Percentiles rank a stretch among this genome's conserved stretches.
phyloP scores from a whole-genome alignment of 1,284 basidiomycete genomes.

The Fomes fomentarius region DNA sequence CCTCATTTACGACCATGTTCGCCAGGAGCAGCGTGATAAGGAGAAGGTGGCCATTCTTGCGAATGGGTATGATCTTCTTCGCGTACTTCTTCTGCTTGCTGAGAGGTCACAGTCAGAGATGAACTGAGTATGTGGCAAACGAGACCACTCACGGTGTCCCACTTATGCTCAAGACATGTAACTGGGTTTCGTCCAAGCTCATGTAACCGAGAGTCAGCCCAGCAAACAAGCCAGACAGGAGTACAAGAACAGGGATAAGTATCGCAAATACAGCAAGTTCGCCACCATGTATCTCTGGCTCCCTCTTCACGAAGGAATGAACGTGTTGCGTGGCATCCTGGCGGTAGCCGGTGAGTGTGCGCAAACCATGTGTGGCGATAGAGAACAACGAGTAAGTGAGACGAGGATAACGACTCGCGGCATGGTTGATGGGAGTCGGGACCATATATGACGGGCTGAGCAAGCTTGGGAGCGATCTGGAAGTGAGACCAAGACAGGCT shows the following conservation, averaged over 20 bases:
- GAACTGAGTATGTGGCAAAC: neutral
- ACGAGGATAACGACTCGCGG: constrained; percentile 21
- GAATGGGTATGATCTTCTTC: constrained; percentile 83
- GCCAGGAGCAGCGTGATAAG: constrained; percentile 81
- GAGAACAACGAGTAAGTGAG: constrained; percentile 23
- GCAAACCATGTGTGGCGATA: constrained; percentile 22
- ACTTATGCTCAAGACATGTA: constrained; percentile 84
- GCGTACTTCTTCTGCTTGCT: constrained; percentile 82
- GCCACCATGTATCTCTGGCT: constrained; percentile 7
- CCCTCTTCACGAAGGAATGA: constrained; percentile 24
- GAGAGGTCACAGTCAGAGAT: no score
- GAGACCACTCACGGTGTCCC: constrained; percentile 68
- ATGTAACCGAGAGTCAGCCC: constrained; percentile 87
- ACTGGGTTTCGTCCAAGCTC: constrained; percentile 90
- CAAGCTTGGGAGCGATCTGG: neutral
- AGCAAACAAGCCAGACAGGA: constrained; percentile 66
- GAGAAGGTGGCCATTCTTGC: constrained; percentile 82
- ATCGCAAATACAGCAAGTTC: constrained; percentile 47
- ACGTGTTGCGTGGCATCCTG: constrained; percentile 9
- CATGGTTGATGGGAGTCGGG: constrained; percentile 20
- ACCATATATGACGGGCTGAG: constrained; percentile 17
- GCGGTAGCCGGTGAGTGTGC: constrained; percentile 16
- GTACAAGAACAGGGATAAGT: constrained; percentile 61
- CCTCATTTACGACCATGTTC: constrained; percentile 91
- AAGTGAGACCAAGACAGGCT: neutral